Percentiles rank a stretch among this genome's conserved stretches.
phyloP scores from a whole-genome alignment of 805 yeast genomes.

The Cyberlindnera petersonii region DNA sequence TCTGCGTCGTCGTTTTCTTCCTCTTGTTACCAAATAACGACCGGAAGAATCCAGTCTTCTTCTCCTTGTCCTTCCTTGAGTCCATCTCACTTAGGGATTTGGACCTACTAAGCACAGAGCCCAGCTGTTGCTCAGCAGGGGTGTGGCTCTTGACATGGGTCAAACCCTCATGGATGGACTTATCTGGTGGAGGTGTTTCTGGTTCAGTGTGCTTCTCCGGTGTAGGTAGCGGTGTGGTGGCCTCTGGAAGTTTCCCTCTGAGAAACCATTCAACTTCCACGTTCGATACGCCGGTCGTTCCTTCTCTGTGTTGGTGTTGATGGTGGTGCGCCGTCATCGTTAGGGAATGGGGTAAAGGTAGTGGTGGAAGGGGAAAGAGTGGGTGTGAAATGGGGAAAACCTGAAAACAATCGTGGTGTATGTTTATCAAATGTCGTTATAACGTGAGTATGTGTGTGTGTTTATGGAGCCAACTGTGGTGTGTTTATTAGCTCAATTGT shows the following conservation, averaged over 20 bases:
- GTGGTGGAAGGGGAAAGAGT: too few relatives aligned
- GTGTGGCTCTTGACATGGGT: neutral
- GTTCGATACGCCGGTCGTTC: slow-evolving; percentile 35
- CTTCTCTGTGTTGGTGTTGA: too few relatives aligned
- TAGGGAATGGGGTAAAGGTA: too few relatives aligned
- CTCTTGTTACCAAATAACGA: slow-evolving; percentile 31
- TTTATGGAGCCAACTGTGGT: too few relatives aligned
- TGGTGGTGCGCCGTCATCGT: too few relatives aligned
- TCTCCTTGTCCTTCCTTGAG: slow-evolving; percentile 15
- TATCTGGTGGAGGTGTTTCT: slow-evolving; percentile 2
- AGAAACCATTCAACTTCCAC: slow-evolving; percentile 52
- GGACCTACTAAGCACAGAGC: slow-evolving; percentile 25
- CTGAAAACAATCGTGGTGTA: too few relatives aligned
- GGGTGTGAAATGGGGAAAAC: too few relatives aligned
- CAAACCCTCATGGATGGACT: slow-evolving; percentile 13
- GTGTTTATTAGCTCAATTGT: too few relatives aligned
- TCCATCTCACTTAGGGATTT: slow-evolving; percentile 30
- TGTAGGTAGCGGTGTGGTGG: slow-evolving; percentile 7
- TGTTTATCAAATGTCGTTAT: too few relatives aligned
- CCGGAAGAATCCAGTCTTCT: slow-evolving; percentile 35
- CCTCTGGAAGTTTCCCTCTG: slow-evolving; percentile 29
- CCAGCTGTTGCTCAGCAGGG: slow-evolving; percentile 8
- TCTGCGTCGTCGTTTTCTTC: slow-evolving; percentile 3
- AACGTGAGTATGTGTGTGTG: too few relatives aligned
- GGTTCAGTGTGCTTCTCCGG: slow-evolving; percentile 9